Evolutionary conservation across 345 rosid species (phyloP).

Genomic region (Punica granatum): DNA sequence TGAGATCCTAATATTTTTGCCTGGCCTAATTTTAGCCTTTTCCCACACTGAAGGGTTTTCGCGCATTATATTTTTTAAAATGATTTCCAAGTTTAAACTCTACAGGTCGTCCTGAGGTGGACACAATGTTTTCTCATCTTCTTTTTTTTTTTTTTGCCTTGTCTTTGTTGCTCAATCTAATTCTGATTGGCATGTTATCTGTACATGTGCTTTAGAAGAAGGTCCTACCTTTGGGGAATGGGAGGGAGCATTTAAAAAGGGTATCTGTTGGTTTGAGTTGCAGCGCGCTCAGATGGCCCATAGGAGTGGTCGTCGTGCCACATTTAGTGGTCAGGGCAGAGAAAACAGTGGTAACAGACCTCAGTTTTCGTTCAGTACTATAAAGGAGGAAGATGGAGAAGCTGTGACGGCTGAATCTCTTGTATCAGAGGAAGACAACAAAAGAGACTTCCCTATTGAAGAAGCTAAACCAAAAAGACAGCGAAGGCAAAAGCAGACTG

Average conservation of each 20-base stretch:
- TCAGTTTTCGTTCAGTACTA: constrained; percentile 16
- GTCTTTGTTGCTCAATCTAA: neutral
- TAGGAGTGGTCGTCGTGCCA: constrained; percentile 19
- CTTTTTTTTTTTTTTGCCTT: neutral
- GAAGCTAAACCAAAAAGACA: constrained; percentile 21
- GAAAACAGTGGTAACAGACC: neutral
- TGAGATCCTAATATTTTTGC: neutral
- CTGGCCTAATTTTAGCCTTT: neutral
- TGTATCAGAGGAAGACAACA: constrained; percentile 21
- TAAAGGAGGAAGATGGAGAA: constrained; percentile 30
- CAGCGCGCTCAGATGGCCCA: constrained; percentile 32
- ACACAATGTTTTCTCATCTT: neutral
- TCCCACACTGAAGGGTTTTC: neutral
- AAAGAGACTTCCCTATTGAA: constrained; percentile 30
- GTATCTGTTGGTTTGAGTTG: constrained; percentile 32
- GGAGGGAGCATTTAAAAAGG: constrained; percentile 30
- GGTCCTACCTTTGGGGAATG: neutral
- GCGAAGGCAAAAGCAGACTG: constrained; percentile 10
- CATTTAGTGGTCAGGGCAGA: neutral
- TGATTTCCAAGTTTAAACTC: neutral
- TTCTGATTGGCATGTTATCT: neutral
- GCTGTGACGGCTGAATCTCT: constrained; percentile 16
- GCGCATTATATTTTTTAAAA: neutral
- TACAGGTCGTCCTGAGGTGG: neutral
- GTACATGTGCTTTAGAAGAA: constrained; percentile 6